phyloP scores from a whole-genome alignment of 257 asterid genomes.

The Ilex asprella region DNA sequence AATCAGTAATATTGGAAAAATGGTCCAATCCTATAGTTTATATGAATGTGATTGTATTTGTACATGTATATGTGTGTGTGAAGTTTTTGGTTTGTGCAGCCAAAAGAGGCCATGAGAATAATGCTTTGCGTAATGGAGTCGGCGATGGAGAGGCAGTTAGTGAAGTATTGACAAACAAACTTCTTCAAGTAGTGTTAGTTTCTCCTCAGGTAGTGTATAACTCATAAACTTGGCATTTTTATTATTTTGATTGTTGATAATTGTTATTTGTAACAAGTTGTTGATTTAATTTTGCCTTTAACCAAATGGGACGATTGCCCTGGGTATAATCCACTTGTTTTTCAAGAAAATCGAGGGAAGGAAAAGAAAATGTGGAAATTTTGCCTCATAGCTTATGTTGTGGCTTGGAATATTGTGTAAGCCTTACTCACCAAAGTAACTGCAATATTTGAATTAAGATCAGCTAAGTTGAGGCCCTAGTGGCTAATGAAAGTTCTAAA shows the following conservation, averaged over 20 bases:
- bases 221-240: neutral
- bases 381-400: no score
- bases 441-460: no score
- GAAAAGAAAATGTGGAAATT: no score
- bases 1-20: no score
- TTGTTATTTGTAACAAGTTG: neutral
- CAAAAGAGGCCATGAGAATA: conserved; percentile 26
- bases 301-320: neutral
- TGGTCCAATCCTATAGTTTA: no score
- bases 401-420: no score
- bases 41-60: neutral
- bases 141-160: conserved; percentile 22
- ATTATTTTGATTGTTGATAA: neutral
- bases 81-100: conserved; percentile 28
- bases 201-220: conserved; percentile 71
- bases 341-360: neutral
- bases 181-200: conserved; percentile 81
- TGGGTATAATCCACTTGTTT: neutral
- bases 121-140: conserved; percentile 40
- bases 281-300: neutral
- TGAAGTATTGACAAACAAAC: conserved; percentile 34
- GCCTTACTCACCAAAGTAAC: no score
- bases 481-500: no score
- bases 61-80: neutral
- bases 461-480: no score